Base-by-base conservation (phyloP, 352 stramenopile genomes). In the Phytophthora tubulina region DNA sequence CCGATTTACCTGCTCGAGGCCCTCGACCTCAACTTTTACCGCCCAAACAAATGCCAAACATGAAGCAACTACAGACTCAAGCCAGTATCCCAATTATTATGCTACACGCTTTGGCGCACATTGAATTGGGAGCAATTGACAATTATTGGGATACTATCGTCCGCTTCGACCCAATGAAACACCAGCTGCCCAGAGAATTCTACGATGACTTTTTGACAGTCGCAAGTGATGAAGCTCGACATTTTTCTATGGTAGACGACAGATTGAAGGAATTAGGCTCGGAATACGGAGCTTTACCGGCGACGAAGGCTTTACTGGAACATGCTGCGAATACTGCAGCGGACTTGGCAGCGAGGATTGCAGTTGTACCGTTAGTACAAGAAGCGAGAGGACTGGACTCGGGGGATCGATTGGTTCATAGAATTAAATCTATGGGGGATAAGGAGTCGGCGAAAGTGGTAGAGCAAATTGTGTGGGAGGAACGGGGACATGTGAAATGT, bases 111-210 rank as follows among this genome's bases (percentile, higher is more conserved):
- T 76, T 96, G n/a, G 89, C 80, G 21, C 89, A 96, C 74, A 96
- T 96, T 67, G 89, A 96, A 62, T 79, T 96, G 44, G 89, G 89
- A 15, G 89, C 89, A 2, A 90, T 96, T 59, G 89, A 96, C 69
- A 96, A 96, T 59, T 96, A 96, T 68, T 95, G 87, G 89, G 89
- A 96, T 68, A 96, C 89, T 33, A 59, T 96, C 52, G 86, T 93
- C 52, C 89, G 89, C 33, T 96, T 95, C 53, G 82, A 94, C 55
- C 89, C 87, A 7, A 39, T 60, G 0, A 45, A 33, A 30, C 82
- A 91, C 49, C 38, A 79, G 6, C 53, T 95, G 15, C 75, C 89
- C 3, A 68, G 63, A 21, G 82, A 60, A 6, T 96, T 94, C 60
- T 96, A 94, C 55, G 67, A 85, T 39, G 89, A 96, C 38, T 94